phyloP scores from a whole-genome alignment of 2,329 filamentous ascomycete genomes.

The Lachnellula subtilissima region DNA sequence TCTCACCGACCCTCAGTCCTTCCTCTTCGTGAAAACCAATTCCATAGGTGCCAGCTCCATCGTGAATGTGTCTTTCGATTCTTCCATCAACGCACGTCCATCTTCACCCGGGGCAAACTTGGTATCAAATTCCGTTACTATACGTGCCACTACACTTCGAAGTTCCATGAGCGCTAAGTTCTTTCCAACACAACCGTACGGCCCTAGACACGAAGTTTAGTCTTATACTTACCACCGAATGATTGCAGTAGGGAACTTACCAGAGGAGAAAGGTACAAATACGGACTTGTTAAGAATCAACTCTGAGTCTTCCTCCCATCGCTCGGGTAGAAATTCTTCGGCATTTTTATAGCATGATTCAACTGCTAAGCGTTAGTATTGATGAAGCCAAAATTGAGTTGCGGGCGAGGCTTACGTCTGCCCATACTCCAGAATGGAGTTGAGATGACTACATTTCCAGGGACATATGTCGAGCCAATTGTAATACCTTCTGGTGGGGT shows the following conservation, averaged over 20 bases:
- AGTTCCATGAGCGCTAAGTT: constrained; percentile 21
- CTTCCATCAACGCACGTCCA: constrained; percentile 9
- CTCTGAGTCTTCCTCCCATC: constrained; percentile 21
- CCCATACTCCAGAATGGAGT: constrained; percentile 15
- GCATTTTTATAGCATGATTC: constrained; percentile 6
- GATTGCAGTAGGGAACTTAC: constrained; percentile 9
- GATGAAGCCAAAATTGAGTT: too few species aligned
- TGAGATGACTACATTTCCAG: constrained; percentile 14
- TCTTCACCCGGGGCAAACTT: constrained; percentile 17
- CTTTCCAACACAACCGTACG: constrained; percentile 18
- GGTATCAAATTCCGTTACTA: constrained; percentile 16
- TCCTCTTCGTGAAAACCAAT: not conserved
- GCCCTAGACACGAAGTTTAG: constrained; percentile 1
- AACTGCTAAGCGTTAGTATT: not conserved
- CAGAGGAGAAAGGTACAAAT: constrained; percentile 29
- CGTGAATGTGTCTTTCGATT: constrained; percentile 18
- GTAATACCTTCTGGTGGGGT: constrained; percentile 37
- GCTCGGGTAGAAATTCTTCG: constrained; percentile 19
- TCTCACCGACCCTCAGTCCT: too few species aligned
- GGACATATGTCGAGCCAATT: constrained; percentile 16
- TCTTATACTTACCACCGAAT: not conserved
- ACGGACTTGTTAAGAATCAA: constrained; percentile 20
- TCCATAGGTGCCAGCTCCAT: constrained; percentile 11
- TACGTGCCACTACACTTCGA: constrained; percentile 10
- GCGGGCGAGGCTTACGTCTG: constrained; percentile 13